Evolutionary conservation across 2,329 filamentous ascomycete species (phyloP), one percentile per base, ranked within the genome.

Genomic region (Pleomassaria siparia): DNA sequence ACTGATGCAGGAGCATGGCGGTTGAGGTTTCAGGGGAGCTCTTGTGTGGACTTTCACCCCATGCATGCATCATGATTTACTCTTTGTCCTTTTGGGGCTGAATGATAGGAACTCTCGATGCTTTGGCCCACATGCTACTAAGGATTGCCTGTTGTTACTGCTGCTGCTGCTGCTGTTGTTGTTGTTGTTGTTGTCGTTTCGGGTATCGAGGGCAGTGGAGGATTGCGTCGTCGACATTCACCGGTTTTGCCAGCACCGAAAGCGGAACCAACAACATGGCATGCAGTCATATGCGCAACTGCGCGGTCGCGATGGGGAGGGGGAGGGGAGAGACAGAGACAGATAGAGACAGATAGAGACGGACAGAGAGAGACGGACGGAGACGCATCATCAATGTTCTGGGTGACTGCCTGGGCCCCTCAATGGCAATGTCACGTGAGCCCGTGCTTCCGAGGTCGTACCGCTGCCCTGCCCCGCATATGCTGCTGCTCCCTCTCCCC

Each of bases 1-100:
- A 97, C 79, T 97, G 63, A 48, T 36, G 5, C 26, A 13, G 12
- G 26, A 20, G 32, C 25, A 7, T 28, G 25, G 25, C 25, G 25
- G 44, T 30, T 15, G 40, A 42, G 6, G 45, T 39, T 43, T 28
- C 35, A 46, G 47, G 43, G 41, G 46, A 49, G 46, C 42, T 25
- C 29, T n/a, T 49, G 26, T 15, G 41, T 47, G 49, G 44, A 54
- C 49, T 56, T 56, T 61, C 59, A 63, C 61, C 60, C n/a, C n/a
- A n/a, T n/a, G n/a, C 59, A 53, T 56, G 50, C 24, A 32, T n/a
- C 9, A 32, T 11, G 10, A 8, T 32, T n/a, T n/a, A 32, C 29
- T 5, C n/a, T n/a, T 32, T n/a, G 5, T 5, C 29, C n/a, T n/a
- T n/a, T n/a, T n/a, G n/a, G n/a, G n/a, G n/a, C n/a, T n/a, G n/a